Evolutionary conservation across 192 early-diverging fungal genomes (phyloP), one percentile per base, ranked within the genome.

Genomic region (Linnemannia exigua): DNA sequence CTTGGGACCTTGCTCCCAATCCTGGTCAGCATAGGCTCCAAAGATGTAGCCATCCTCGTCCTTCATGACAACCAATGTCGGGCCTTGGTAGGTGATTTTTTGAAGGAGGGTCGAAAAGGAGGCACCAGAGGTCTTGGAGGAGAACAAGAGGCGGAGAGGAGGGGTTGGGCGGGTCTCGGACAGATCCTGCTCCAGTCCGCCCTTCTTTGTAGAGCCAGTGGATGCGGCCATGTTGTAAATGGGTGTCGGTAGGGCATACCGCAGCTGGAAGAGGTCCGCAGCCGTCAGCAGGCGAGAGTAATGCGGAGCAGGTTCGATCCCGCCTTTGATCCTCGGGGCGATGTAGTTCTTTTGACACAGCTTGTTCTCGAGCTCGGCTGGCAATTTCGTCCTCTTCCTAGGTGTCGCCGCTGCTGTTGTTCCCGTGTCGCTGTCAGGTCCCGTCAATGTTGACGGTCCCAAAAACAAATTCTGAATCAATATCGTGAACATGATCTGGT

Each of bases 21-120:
- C 92, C 44, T 81, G 76, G 54, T 95, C 92, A 12, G 92, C 86
- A 80, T 93, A 96, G 9, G 90, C 92, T 16, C 94, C 95, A 88
- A 96, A 93, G n/a, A 95, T 80, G 50, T 89, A 77, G 7, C 90
- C 91, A 72, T 92, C 88, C 44, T 91, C 89, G 22, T 90, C 87
- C 48, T 89, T 90, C 54, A 93, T 83, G 5, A 92, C 70, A 2
- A 92, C 54, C 22, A 90, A 38, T 0, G 92, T 92, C 9, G 91
- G 87, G 7, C 93, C 93, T 46, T 89, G 86, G 35, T 82, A 80
- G 1, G 87, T 50, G 9, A 92, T 79, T 16, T 79, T 82, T 63
- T 91, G 79, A 11, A 87, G 72, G 41, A 93, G 89, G 1, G 88
- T 88, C 28, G 89, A 82, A 88, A 89, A 93, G 31, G 87, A 90